These are phyloP conservation scores for Myriosclerotinia curreyana DNA, from an alignment of 2,329 filamentous ascomycete genomes.

Conservation along the genomic window DNA sequence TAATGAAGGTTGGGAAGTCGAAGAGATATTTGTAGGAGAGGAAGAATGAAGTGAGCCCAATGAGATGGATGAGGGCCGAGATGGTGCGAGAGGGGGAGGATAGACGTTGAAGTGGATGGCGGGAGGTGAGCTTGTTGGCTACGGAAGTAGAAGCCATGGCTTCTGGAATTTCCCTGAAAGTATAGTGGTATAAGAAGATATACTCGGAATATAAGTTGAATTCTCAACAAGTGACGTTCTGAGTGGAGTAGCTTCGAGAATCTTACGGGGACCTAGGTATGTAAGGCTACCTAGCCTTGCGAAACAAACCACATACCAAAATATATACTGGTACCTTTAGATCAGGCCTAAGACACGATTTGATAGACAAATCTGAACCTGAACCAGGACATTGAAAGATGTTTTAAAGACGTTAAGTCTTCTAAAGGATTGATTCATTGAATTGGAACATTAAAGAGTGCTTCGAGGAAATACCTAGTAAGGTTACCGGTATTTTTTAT, in stretches of 20 bases:
- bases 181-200: neutral
- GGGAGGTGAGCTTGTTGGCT: constrained; percentile 25
- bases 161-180: neutral
- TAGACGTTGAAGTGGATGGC: constrained; percentile 64
- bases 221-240: neutral
- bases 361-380: too few relatives aligned
- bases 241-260: constrained; percentile 1
- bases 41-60: constrained; percentile 52
- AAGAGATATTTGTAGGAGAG: constrained; percentile 53
- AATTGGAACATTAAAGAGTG: too few relatives aligned
- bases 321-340: too few relatives aligned
- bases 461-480: too few relatives aligned
- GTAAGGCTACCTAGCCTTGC: constrained; percentile 5
- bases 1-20: constrained; percentile 51
- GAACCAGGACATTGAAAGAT: too few relatives aligned
- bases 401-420: too few relatives aligned
- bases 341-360: too few relatives aligned
- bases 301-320: neutral
- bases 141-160: constrained; percentile 6
- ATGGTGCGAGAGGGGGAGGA: constrained; percentile 61
- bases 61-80: constrained; percentile 60
- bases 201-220: neutral
- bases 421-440: too few relatives aligned
- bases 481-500: too few relatives aligned
- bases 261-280: neutral